Percentiles rank a stretch among this genome's conserved stretches.
These are phyloP conservation scores for Oldenlandia corymbosa DNA, from an alignment of 257 asterid species.

Conservation along the genomic window DNA sequence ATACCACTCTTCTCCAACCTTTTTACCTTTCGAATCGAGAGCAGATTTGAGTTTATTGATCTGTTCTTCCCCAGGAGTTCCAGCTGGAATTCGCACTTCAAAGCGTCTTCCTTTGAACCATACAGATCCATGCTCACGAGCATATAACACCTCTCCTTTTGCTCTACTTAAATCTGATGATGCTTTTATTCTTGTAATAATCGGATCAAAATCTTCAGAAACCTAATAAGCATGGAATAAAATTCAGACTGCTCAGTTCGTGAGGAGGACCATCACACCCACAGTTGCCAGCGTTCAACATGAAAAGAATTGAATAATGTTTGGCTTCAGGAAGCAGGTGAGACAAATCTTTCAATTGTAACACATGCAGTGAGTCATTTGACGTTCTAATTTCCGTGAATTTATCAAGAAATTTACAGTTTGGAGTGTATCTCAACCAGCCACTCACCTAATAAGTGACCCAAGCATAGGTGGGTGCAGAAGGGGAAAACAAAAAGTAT, in stretches of 20 bases:
- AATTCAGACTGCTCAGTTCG: no score
- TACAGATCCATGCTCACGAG: slow-evolving; percentile 87
- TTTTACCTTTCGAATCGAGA: slow-evolving; percentile 86
- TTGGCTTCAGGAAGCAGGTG: not conserved
- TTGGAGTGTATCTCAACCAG: no score
- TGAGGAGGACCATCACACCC: not conserved
- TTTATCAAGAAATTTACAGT: not conserved
- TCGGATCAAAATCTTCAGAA: slow-evolving; percentile 74
- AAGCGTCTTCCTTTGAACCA: slow-evolving; percentile 98
- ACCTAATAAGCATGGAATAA: slow-evolving; percentile 42
- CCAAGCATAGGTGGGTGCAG: no score
- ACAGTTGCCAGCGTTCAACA: not conserved
- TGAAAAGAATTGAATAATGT: not conserved
- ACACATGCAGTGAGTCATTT: not conserved
- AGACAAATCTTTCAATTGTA: not conserved
- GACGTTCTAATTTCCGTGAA: not conserved
- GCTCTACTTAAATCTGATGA: slow-evolving; percentile 76
- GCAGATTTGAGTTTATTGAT: slow-evolving; percentile 79
- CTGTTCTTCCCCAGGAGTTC: slow-evolving; percentile 84
- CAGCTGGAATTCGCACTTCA: slow-evolving; percentile 62
- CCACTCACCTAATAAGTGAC: no score
- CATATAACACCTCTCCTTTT: slow-evolving; percentile 80
- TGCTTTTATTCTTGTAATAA: slow-evolving; percentile 75
- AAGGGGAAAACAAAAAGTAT: no score
- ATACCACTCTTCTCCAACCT: slow-evolving; percentile 97